Evolutionary conservation across 345 rosid genomes (phyloP), one percentile per base, ranked within the genome.

Genomic region (Salix caprea): DNA sequence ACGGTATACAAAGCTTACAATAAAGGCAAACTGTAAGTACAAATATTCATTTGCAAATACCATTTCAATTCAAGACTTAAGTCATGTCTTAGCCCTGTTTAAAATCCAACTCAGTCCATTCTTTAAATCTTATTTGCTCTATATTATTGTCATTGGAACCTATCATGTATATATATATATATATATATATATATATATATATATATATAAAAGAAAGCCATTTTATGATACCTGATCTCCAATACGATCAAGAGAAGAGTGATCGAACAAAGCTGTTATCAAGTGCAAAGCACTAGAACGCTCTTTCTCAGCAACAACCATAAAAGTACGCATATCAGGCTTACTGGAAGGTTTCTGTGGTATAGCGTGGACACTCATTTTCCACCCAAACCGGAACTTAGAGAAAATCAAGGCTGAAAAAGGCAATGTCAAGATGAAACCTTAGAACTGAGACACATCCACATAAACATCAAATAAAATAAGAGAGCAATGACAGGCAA

Each of bases 311-410:
- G 94, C 90, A 60, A 89, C 90, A 65, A 88, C 88, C 98, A 95
- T 88, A 83, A 87, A 95, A 1, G 99, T 95, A 62, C 80, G 77
- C 77, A 93, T 90, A 67, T 72, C 76, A 74, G 86, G 84, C 76
- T 84, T 85, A 68, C 80, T 84, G 23, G 86, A 87, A 58, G 85
- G 76, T 75, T 90, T 86, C 60, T 80, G 88, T 73, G 97, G 80
- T 30, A 93, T 72, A 37, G 86, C 87, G 77, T 89, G 91, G 82
- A 93, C 84, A 75, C 67, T 79, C 72, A 86, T 79, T 75, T 86
- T 90, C 99, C 98, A 95, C 71, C 99, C 99, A 85, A 88, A 90
- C 58, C 99, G 90, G 78, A 95, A 84, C 83, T 78, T 91, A 16
- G 94, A 83, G 80, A 93, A 91, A 75, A 95, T 91, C 91, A 95